These are phyloP conservation scores for Staphylotrichum tortipilum DNA, from an alignment of 495 filamentous ascomycete genomes.

Conservation along the genomic window DNA sequence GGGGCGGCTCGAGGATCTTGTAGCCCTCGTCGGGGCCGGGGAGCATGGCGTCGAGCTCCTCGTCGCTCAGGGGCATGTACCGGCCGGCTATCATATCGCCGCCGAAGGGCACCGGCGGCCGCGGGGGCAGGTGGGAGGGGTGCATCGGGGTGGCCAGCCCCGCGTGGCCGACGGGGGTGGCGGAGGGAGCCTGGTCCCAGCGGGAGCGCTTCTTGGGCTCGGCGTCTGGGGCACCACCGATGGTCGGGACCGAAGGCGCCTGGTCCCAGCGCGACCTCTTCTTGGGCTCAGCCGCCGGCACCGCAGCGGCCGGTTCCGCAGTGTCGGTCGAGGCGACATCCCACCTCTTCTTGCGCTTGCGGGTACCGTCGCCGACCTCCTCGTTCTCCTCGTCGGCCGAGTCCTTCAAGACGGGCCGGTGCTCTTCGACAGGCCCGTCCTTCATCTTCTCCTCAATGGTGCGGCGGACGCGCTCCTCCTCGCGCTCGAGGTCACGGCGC, in stretches of 20 bases:
- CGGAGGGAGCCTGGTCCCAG: constrained; percentile 83
- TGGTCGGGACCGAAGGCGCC: constrained; percentile 55
- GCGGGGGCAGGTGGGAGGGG: constrained; percentile 55
- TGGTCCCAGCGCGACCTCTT: constrained; percentile 86
- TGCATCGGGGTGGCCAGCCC: constrained; percentile 83
- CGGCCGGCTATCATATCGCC: constrained; percentile 73
- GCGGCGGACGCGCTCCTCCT: constrained; percentile 80
- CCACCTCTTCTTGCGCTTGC: constrained; percentile 92
- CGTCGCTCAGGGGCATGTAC: constrained; percentile 76
- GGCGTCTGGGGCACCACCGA: constrained; percentile 37
- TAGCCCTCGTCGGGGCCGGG: constrained; percentile 74
- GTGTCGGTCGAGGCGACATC: constrained; percentile 56
- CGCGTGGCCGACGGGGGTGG: constrained; percentile 73
- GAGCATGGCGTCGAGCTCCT: constrained; percentile 87
- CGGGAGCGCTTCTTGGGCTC: constrained; percentile 59
- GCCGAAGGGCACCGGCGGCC: constrained; percentile 61
- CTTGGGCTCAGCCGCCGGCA: constrained; percentile 51
- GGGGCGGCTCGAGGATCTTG: constrained; percentile 84
- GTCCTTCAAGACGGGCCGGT: constrained; percentile 60
- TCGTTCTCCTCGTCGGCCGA: constrained; percentile 62
- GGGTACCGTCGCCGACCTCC: constrained; percentile 43
- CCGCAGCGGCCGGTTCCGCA: constrained; percentile 31
- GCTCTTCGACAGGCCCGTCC: constrained; percentile 50
- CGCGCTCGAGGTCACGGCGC: constrained; percentile 79
- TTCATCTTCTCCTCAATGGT: constrained; percentile 65